A percentile compares a stretch with the other conserved stretches of the same genome.
Evolutionary conservation across 805 yeast genomes (phyloP).

Genomic region (Sungouiozyma ichnusensis): DNA sequence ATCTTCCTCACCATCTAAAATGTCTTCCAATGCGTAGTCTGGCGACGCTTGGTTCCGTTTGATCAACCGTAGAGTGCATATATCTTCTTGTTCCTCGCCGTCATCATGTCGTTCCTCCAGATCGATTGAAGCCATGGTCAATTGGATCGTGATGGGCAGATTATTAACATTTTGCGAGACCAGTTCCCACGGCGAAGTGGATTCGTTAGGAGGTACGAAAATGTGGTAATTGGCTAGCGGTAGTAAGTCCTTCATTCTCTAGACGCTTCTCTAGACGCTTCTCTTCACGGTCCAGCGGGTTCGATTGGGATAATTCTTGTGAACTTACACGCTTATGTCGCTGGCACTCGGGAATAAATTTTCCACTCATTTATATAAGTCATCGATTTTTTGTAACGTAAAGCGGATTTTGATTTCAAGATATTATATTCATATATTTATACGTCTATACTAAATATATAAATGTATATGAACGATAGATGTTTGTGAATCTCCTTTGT

Average conservation of each 20-base stretch:
- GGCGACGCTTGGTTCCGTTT: slow-evolving; percentile 43
- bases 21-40: slow-evolving; percentile 32
- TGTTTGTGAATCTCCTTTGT: not conserved
- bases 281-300: too few relatives aligned
- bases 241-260: slow-evolving; percentile 47
- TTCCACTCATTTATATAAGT: too few relatives aligned
- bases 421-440: not conserved
- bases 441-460: not conserved
- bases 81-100: slow-evolving; percentile 61
- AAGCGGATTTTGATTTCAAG: too few relatives aligned
- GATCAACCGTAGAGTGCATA: slow-evolving; percentile 76
- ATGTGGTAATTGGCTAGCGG: slow-evolving; percentile 77
- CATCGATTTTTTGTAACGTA: not conserved
- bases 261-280: too few relatives aligned
- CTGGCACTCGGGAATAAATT: too few relatives aligned
- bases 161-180: slow-evolving; percentile 39
- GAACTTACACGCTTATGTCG: too few relatives aligned
- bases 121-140: slow-evolving; percentile 87
- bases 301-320: too few relatives aligned
- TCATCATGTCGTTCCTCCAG: slow-evolving; percentile 43
- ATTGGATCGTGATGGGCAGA: slow-evolving; percentile 73
- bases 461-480: not conserved
- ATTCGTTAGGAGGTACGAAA: slow-evolving; percentile 70
- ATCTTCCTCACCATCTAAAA: slow-evolving; percentile 35
- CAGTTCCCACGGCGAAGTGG: slow-evolving; percentile 54